These are phyloP conservation scores for Vigna hirtella DNA, from an alignment of 306 rosid species.

Conservation along the genomic window DNA sequence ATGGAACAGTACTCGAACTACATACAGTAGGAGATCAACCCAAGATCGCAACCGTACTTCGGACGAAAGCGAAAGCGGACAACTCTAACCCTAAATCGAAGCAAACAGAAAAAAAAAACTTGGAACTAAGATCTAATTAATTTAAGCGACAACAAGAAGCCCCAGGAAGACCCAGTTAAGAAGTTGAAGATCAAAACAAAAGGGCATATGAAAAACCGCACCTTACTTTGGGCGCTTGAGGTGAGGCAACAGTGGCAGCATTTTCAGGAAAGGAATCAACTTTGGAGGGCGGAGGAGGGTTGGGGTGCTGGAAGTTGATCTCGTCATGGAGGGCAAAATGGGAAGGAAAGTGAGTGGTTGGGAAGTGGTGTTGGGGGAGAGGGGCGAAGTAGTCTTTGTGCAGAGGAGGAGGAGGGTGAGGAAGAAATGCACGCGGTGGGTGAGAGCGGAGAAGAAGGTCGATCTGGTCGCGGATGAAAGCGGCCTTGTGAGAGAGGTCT, in stretches of 20 bases:
- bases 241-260: conserved; percentile 39
- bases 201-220: conserved; percentile 31
- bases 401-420: conserved; percentile 33
- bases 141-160: neutral
- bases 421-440: conserved; percentile 43
- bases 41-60: conserved; percentile 7
- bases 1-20: conserved; percentile 21
- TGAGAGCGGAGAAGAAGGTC: conserved; percentile 69
- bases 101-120: conserved; percentile 20
- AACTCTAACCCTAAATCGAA: conserved; percentile 39
- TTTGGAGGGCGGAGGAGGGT: conserved; percentile 36
- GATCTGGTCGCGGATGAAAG: conserved; percentile 82
- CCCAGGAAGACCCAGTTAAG: neutral
- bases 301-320: conserved; percentile 57
- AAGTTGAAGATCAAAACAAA: conserved; percentile 14
- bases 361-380: conserved; percentile 46
- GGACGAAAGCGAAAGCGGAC: conserved; percentile 21
- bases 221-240: conserved; percentile 63
- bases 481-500: conserved; percentile 70
- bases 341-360: conserved; percentile 61
- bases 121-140: neutral
- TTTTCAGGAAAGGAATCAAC: conserved; percentile 39
- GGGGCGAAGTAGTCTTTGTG: conserved; percentile 60
- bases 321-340: conserved; percentile 68
- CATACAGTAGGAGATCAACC: neutral